These are phyloP conservation scores for Aurantiochytrium sp. DNA, from an alignment of 108 stramenopile species.

Conservation along the genomic window DNA sequence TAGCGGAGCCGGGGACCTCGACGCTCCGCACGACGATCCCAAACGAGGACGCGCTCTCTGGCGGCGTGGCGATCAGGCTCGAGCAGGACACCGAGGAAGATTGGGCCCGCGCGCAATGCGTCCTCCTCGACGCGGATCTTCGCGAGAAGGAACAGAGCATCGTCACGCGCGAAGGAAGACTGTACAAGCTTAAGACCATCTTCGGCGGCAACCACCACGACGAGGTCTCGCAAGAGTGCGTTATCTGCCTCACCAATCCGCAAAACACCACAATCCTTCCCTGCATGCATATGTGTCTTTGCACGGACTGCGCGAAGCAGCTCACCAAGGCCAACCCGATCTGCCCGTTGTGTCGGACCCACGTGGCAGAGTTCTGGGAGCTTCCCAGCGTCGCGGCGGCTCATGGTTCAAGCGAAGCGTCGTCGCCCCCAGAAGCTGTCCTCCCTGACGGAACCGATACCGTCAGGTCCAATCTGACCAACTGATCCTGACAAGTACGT, in stretches of 20 bases:
- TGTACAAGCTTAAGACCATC: background rate
- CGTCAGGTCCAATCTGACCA: no score
- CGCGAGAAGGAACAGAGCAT: background rate
- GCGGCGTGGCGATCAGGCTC: background rate
- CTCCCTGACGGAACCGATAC: no score
- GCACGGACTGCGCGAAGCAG: slow-evolving; percentile 4
- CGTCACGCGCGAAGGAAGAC: background rate
- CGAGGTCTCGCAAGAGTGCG: background rate
- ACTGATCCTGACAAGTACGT: no score
- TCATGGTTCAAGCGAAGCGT: no score
- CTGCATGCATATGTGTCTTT: slow-evolving; percentile 23
- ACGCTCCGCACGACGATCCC: background rate
- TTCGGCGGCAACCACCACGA: background rate
- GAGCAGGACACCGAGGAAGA: background rate
- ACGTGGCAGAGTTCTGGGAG: background rate
- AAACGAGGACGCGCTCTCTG: background rate
- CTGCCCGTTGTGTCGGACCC: slow-evolving; percentile 1
- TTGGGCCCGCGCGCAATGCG: background rate
- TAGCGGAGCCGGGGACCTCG: background rate
- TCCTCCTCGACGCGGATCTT: background rate
- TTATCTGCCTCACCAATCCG: background rate
- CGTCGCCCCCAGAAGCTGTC: no score
- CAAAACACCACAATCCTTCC: slow-evolving; percentile 24
- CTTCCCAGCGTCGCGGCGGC: background rate
- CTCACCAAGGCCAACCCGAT: background rate